Evolutionary conservation across 495 filamentous ascomycete genomes (phyloP), one percentile per base, ranked within the genome.

Genomic region (Neurospora sublineolata): DNA sequence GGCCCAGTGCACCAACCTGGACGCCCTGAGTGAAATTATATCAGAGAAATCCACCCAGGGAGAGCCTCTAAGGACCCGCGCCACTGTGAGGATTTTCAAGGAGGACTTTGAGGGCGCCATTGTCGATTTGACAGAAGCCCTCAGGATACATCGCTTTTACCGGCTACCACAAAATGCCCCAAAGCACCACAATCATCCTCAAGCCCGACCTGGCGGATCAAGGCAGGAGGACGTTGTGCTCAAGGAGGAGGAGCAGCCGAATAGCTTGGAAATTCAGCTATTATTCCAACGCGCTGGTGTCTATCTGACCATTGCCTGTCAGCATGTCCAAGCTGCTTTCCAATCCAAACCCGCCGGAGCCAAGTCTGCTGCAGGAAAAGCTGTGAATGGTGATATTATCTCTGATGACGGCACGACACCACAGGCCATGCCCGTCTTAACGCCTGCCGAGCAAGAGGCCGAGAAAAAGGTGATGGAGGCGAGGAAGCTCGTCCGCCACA

Each of bases 261-360:
- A 83, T 71, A 91, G 91, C 76, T 78, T 92, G 38, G 91, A 93
- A 75, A 85, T 85, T 40, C 91, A 94, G 74, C 79, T 94, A 8
- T 82, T 92, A 4, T 94, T 94, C 75, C 92, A 94, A 70, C 86
- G 92, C 11, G 92, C 89, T 0, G 87, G 89, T n/a, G 88, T 89
- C 23, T 91, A 92, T 74, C 82, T 94, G 33, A 88, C 86, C 3
- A 84, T 93, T 75, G 92, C 92, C 23, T 89, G 86, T 74, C 84
- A 88, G 67, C 82, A 88, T 73, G 85, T 93, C 67, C 36, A 58
- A 2, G 72, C 71, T 0, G 75, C 73, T 0, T 72, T 78, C 8
- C 38, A 72, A 4, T 18, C 6, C 68, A 64, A 64, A 64, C 20
- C n/a, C 6, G 20, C 44, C 20, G 44, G 23, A 52, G 20, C 44